These are phyloP conservation scores for Barnettozyma hawaiiensis DNA, from an alignment of 1,139 yeast species.

Conservation along the genomic window DNA sequence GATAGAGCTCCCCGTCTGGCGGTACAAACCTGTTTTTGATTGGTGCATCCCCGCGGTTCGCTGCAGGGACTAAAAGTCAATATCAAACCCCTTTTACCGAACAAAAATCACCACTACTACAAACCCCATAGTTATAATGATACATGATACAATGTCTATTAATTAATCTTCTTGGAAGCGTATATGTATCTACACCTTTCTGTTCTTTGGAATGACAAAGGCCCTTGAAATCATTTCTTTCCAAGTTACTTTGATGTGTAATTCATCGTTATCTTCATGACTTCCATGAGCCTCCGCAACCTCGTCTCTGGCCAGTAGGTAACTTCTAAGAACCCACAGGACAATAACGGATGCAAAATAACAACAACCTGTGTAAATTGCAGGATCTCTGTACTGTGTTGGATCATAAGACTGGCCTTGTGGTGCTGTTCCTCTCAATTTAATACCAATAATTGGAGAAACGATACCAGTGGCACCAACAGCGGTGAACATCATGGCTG, in stretches of 20 bases:
- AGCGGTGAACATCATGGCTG: conserved; percentile 45
- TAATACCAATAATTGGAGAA: conserved; percentile 50
- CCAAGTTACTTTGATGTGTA: conserved; percentile 21
- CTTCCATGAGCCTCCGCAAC: conserved; percentile 18
- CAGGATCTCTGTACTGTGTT: conserved; percentile 41
- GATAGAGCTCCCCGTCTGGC: too few species aligned
- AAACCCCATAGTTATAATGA: too few species aligned
- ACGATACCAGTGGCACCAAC: conserved; percentile 47
- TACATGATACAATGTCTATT: too few species aligned
- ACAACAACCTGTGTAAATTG: conserved; percentile 48
- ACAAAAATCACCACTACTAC: too few species aligned
- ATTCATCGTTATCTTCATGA: conserved; percentile 25
- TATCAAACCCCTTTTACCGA: too few species aligned
- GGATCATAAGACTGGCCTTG: conserved; percentile 33
- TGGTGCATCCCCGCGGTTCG: too few species aligned
- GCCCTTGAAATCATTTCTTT: conserved; percentile 9
- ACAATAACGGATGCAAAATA: conserved; percentile 39
- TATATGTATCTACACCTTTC: conserved; percentile 8
- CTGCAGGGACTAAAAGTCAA: too few species aligned
- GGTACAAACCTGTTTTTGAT: too few species aligned
- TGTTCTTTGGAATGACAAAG: conserved; percentile 11
- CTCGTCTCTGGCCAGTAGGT: conserved; percentile 43
- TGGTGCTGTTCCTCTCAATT: conserved; percentile 34
- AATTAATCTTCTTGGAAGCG: neutral
- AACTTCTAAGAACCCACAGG: conserved; percentile 42